Evolutionary conservation across 495 filamentous ascomycete genomes (phyloP).

Genomic region (Jackrogersella minutella): DNA sequence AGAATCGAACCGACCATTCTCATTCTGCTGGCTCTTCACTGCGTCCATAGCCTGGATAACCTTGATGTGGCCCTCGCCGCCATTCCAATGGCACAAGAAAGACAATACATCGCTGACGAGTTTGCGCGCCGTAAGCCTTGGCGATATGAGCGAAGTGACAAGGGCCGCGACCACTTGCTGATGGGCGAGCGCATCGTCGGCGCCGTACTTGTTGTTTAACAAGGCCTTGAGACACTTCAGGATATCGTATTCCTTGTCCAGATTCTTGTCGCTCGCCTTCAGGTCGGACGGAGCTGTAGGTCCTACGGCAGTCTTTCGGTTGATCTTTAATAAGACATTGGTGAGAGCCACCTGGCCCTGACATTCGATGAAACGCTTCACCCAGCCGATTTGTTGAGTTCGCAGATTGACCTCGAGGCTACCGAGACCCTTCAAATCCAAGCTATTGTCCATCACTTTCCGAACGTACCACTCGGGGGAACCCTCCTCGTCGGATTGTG

Average conservation of each 20-base stretch:
- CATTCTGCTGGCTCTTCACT: slow-evolving; percentile 86
- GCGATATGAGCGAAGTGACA: slow-evolving; percentile 85
- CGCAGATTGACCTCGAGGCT: slow-evolving; percentile 92
- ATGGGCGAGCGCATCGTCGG: slow-evolving; percentile 93
- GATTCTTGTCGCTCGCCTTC: slow-evolving; percentile 77
- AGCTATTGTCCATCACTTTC: slow-evolving; percentile 94
- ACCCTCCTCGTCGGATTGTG: slow-evolving; percentile 87
- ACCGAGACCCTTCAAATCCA: slow-evolving; percentile 88
- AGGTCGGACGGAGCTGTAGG: slow-evolving; percentile 70
- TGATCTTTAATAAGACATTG: slow-evolving; percentile 92
- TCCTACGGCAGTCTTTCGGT: slow-evolving; percentile 80
- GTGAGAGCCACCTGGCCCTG: slow-evolving; percentile 97
- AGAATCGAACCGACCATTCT: slow-evolving; percentile 96
- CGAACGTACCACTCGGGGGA: slow-evolving; percentile 98
- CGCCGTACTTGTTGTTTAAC: slow-evolving; percentile 99
- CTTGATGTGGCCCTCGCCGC: slow-evolving; percentile 92
- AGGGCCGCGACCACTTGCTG: slow-evolving; percentile 89
- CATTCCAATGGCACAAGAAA: slow-evolving; percentile 95
- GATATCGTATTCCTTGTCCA: slow-evolving; percentile 97
- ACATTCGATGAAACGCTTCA: slow-evolving; percentile 94
- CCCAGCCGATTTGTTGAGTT: slow-evolving; percentile 98
- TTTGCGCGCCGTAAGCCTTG: slow-evolving; percentile 89
- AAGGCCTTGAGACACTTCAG: slow-evolving; percentile 95
- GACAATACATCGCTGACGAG: slow-evolving; percentile 96
- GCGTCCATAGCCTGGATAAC: slow-evolving; percentile 93